These are phyloP conservation scores for Colletotrichum tropicale DNA, from an alignment of 2,329 filamentous ascomycete species.

Conservation along the genomic window DNA sequence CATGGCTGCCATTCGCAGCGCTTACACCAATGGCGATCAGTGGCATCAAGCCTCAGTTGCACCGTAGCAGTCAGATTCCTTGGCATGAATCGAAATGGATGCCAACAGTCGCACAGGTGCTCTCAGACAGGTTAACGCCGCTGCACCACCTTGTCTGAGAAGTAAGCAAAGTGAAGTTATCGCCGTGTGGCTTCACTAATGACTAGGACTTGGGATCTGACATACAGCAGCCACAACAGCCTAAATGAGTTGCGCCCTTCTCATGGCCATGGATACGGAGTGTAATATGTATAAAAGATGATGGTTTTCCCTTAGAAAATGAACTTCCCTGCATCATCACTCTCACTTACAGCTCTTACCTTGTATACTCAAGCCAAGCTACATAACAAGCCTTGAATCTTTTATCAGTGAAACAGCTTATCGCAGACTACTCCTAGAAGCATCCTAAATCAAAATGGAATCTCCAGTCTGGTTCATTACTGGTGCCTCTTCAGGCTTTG, in stretches of 20 bases:
- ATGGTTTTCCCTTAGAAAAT: neutral
- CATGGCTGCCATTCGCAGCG: neutral
- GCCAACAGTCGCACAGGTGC: neutral
- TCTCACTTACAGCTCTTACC: neutral
- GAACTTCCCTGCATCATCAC: neutral
- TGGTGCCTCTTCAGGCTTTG: slow-evolving; percentile 57
- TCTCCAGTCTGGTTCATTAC: slow-evolving; percentile 57
- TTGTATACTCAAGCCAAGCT: neutral
- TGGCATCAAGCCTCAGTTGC: neutral
- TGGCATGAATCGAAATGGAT: neutral
- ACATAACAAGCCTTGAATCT: neutral
- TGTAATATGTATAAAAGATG: neutral
- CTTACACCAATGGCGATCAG: neutral
- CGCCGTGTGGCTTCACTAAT: neutral
- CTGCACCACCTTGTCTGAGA: neutral
- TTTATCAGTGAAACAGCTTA: fast-evolving
- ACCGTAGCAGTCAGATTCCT: neutral
- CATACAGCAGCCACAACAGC: neutral
- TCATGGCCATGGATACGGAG: neutral
- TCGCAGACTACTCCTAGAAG: neutral
- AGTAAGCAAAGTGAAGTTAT: neutral
- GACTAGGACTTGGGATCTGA: neutral
- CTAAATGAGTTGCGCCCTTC: neutral
- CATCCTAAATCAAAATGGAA: neutral
- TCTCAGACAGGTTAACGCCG: neutral